Percentiles rank a stretch among this genome's conserved stretches.
phyloP scores from a whole-genome alignment of 108 stramenopile genomes.

The Aureococcus anophagefferens region DNA sequence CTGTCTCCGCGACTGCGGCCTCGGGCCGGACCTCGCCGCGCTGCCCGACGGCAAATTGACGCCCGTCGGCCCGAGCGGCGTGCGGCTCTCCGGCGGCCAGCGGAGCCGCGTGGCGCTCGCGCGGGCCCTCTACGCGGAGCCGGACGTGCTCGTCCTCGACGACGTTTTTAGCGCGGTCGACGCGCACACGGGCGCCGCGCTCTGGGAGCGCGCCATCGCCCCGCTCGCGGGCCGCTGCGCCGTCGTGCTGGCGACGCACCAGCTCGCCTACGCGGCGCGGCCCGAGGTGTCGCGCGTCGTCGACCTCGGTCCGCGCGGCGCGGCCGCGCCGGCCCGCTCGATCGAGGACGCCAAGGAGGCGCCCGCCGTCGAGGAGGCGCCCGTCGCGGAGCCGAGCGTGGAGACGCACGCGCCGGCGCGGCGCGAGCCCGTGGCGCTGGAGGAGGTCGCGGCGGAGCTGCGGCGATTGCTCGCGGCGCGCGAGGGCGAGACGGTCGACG shows the following conservation, averaged over 20 bases:
- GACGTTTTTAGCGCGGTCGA: conserved; percentile 52
- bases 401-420: not conserved
- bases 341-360: not conserved
- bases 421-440: too few relatives aligned
- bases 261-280: conserved; percentile 10
- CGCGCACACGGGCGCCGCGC: conserved; percentile 29
- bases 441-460: conserved; percentile 1
- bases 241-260: conserved; percentile 1
- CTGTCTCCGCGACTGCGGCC: conserved; percentile 1
- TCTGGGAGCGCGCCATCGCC: conserved; percentile 4
- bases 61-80: conserved; percentile 44
- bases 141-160: conserved; percentile 53
- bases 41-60: conserved; percentile 33
- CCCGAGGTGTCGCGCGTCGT: conserved; percentile 1
- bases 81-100: conserved; percentile 55
- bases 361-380: too few relatives aligned
- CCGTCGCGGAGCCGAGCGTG: too few relatives aligned
- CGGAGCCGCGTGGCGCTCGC: conserved; percentile 61
- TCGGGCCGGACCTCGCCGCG: conserved; percentile 15
- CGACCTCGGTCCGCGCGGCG: not conserved
- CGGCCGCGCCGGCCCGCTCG: not conserved
- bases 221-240: not conserved
- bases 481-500: not conserved
- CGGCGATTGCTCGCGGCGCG: not conserved
- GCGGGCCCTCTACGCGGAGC: conserved; percentile 34